Conservation (phyloP, 2,329 filamentous ascomycete species). For the Chlorencoelia australis region DNA sequence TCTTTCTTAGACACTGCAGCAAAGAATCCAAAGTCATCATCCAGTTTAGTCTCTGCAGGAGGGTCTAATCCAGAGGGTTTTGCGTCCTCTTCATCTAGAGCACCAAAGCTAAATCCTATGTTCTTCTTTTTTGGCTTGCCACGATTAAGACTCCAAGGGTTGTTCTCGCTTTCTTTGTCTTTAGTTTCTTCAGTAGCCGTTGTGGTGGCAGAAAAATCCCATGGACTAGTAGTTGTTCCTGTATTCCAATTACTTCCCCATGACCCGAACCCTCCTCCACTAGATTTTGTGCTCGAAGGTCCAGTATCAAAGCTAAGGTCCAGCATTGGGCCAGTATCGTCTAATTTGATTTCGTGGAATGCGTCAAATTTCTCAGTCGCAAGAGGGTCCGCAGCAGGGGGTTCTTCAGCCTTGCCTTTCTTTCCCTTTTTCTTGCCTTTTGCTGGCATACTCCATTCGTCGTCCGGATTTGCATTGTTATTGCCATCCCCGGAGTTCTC, state of each 20-base stretch:
- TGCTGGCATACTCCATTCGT: conserved; percentile 41
- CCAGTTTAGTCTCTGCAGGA: conserved; percentile 26
- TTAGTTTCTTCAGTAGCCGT: conserved; percentile 33
- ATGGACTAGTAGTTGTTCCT: conserved; percentile 29
- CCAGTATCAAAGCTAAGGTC: conserved; percentile 44
- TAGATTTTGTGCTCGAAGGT: conserved; percentile 27
- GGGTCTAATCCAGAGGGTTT: conserved; percentile 20
- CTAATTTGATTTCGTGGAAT: conserved; percentile 62
- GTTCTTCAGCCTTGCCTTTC: background rate
- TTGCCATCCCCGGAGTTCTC: conserved; percentile 32
- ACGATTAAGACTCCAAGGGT: conserved; percentile 39
- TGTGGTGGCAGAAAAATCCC: conserved; percentile 19
- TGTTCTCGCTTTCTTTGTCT: conserved; percentile 33
- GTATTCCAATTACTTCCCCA: conserved; percentile 53
- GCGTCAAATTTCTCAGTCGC: conserved; percentile 31
- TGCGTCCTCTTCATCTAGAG: conserved; percentile 33
- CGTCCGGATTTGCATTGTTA: conserved; percentile 35
- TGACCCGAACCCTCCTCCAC: conserved; percentile 37
- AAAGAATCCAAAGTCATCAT: conserved; percentile 30
- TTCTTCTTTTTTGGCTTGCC: conserved; percentile 45
- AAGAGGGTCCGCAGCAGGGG: no score
- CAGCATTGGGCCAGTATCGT: conserved; percentile 47
- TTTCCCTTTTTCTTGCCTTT: conserved; percentile 49
- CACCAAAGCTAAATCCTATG: conserved; percentile 37
- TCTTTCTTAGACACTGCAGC: conserved; percentile 31